These are phyloP conservation scores for Umbelopsis ramanniana DNA, from an alignment of 192 early-diverging fungal genomes.

Conservation along the genomic window DNA sequence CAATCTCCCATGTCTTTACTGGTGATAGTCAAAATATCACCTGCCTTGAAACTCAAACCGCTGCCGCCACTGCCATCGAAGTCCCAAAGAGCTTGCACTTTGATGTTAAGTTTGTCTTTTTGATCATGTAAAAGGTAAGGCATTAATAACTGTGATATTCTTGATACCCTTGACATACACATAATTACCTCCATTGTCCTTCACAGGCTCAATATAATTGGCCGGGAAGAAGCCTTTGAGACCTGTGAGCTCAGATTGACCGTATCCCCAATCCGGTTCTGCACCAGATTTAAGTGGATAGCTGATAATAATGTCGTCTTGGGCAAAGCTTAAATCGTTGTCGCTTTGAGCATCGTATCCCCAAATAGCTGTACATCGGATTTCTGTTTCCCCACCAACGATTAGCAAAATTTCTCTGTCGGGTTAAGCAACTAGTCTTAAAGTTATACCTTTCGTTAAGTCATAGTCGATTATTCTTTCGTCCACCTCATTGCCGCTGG, in stretches of 20 bases:
- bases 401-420: background rate
- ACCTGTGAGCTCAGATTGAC: constrained; percentile 38
- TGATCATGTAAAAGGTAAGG: background rate
- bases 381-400: background rate
- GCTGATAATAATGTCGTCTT: constrained; percentile 42
- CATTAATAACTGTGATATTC: background rate
- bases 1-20: constrained; percentile 52
- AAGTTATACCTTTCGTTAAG: constrained; percentile 16
- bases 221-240: constrained; percentile 55
- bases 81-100: constrained; percentile 47
- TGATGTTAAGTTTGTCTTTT: constrained; percentile 41
- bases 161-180: background rate
- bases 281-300: constrained; percentile 40
- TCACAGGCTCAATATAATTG: constrained; percentile 47
- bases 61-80: constrained; percentile 47
- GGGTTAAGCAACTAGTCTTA: too few relatives aligned
- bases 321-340: constrained; percentile 47
- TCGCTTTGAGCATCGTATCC: constrained; percentile 41
- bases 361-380: constrained; percentile 44
- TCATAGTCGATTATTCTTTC: background rate
- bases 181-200: constrained; percentile 29
- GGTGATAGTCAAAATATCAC: constrained; percentile 63
- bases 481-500: background rate
- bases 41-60: constrained; percentile 66
- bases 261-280: constrained; percentile 55